Conservation (phyloP, 2,329 filamentous ascomycete genomes). For the Cephalotrichum gorgonifer region DNA sequence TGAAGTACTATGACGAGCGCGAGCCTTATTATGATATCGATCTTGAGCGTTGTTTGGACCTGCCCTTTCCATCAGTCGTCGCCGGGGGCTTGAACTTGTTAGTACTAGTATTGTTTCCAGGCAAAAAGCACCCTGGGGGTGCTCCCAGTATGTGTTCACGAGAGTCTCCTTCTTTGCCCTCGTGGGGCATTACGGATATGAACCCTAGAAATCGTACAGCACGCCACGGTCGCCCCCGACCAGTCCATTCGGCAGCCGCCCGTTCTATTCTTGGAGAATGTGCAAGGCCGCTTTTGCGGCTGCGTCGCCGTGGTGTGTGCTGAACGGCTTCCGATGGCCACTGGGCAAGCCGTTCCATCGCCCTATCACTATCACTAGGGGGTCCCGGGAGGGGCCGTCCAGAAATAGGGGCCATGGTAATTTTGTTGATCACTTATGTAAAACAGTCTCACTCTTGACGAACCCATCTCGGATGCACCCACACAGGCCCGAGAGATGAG, state of each 20-base stretch:
- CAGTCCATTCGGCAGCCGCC: not conserved
- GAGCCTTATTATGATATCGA: too few species aligned
- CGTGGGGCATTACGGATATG: not conserved
- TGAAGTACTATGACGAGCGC: too few species aligned
- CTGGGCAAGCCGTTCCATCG: not conserved
- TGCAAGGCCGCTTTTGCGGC: not conserved
- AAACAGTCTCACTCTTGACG: not conserved
- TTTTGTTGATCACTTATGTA: not conserved
- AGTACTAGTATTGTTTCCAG: too few species aligned
- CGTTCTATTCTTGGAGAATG: not conserved
- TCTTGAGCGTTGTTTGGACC: too few species aligned
- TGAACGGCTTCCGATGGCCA: not conserved
- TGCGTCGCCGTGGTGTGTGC: not conserved
- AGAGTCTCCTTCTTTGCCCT: not conserved
- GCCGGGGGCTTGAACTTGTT: too few species aligned
- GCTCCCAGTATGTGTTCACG: not conserved
- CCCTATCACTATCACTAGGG: too few species aligned
- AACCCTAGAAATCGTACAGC: not conserved
- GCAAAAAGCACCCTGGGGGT: not conserved
- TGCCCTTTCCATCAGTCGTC: too few species aligned
- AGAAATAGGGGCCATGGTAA: not conserved
- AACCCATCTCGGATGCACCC: not conserved
- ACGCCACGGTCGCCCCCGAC: not conserved
- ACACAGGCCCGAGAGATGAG: not conserved
- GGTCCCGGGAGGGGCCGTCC: too few species aligned